Conservation (phyloP, 352 stramenopile species). For the Globisporangium nagaii region DNA sequence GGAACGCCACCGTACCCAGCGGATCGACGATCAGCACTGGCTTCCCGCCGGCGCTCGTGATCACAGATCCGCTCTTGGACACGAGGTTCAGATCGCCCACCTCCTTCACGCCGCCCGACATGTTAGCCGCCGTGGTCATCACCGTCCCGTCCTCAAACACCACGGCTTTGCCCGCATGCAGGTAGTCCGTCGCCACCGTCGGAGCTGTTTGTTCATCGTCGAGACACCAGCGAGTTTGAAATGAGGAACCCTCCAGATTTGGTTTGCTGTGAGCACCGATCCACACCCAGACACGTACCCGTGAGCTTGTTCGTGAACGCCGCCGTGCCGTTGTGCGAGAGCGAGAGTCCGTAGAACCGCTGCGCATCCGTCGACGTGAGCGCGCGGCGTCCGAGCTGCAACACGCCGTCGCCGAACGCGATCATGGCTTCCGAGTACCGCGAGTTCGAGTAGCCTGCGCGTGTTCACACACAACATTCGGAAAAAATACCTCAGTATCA, state of each 20-base stretch:
- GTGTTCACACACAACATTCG: no score
- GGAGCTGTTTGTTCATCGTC: conserved; percentile 28
- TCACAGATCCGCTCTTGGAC: conserved; percentile 54
- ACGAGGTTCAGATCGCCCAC: conserved; percentile 72
- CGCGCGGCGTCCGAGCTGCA: conserved; percentile 54
- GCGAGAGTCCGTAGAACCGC: conserved; percentile 62
- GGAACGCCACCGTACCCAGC: conserved; percentile 38
- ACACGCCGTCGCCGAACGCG: conserved; percentile 50
- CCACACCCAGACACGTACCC: conserved; percentile 19
- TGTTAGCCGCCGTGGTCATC: conserved; percentile 78
- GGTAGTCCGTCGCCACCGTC: conserved; percentile 55
- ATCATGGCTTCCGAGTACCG: conserved; percentile 68
- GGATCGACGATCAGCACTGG: conserved; percentile 53
- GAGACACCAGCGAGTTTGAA: neutral
- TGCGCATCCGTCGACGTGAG: conserved; percentile 42
- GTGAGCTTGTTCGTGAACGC: conserved; percentile 61
- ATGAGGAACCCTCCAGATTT: no score
- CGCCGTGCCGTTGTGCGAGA: conserved; percentile 62
- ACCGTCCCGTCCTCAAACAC: conserved; percentile 71
- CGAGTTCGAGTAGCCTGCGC: conserved; percentile 63
- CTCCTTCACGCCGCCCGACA: conserved; percentile 72
- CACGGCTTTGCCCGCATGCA: conserved; percentile 54
- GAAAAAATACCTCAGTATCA: no score
- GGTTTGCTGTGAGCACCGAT: neutral
- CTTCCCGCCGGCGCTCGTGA: conserved; percentile 57